phyloP scores from a whole-genome alignment of 495 filamentous ascomycete species.

The Lophiotrema nucula region DNA sequence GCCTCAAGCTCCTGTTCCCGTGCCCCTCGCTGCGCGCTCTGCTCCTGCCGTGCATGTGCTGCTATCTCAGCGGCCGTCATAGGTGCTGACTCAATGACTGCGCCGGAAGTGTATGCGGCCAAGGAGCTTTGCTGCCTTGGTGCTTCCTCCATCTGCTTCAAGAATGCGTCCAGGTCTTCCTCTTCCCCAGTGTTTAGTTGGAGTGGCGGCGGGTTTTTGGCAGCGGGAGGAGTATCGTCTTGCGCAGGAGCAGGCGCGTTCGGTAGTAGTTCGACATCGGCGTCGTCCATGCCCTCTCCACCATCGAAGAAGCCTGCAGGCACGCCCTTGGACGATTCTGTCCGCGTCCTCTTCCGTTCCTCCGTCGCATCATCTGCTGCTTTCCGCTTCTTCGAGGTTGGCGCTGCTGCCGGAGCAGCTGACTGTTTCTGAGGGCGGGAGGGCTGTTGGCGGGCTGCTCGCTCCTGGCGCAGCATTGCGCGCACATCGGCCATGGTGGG shows the following conservation, averaged over 20 bases:
- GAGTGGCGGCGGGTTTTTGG: background rate
- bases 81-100: slow-evolving; percentile 69
- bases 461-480: slow-evolving; percentile 76
- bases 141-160: slow-evolving; percentile 62
- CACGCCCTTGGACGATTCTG: slow-evolving; percentile 11
- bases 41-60: slow-evolving; percentile 60
- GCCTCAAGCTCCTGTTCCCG: slow-evolving; percentile 68
- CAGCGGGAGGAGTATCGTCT: background rate
- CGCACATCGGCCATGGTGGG: slow-evolving; percentile 76
- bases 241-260: background rate
- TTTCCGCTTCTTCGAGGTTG: slow-evolving; percentile 58
- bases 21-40: slow-evolving; percentile 50
- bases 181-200: background rate
- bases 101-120: slow-evolving; percentile 32
- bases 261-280: background rate
- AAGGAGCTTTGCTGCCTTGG: slow-evolving; percentile 40
- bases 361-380: slow-evolving; percentile 50
- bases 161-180: slow-evolving; percentile 18
- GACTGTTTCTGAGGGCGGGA: slow-evolving; percentile 60
- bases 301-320: slow-evolving; percentile 30
- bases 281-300: background rate
- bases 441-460: slow-evolving; percentile 60
- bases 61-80: slow-evolving; percentile 72
- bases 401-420: slow-evolving; percentile 47
- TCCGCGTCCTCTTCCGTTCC: slow-evolving; percentile 43